Conservation (phyloP, 2,329 filamentous ascomycete species). For the Monosporascus sp. region DNA sequence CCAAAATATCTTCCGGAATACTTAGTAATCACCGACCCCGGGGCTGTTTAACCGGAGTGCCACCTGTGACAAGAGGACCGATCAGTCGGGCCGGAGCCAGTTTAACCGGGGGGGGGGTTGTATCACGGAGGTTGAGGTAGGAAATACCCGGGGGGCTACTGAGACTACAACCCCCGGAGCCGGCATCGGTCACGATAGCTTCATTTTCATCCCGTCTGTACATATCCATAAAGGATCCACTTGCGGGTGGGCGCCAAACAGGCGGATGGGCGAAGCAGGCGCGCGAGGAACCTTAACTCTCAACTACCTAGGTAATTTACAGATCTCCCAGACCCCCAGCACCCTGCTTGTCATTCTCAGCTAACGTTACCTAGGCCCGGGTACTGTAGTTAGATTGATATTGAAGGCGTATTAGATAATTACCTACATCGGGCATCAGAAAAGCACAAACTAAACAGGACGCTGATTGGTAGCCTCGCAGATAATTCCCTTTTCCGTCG, state of each 20-base stretch:
- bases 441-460: neutral
- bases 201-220: neutral
- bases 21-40: neutral
- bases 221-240: neutral
- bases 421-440: no score
- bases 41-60: neutral
- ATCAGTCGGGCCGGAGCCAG: neutral
- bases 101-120: neutral
- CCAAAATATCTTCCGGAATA: neutral
- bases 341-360: no score
- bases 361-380: neutral
- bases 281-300: neutral
- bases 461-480: neutral
- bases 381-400: neutral
- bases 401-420: no score
- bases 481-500: neutral
- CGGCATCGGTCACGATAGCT: neutral
- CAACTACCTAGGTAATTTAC: no score
- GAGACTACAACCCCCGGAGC: neutral
- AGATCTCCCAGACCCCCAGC: no score
- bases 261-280: neutral
- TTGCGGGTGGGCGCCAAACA: neutral
- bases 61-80: neutral
- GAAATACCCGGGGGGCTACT: neutral
- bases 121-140: neutral